Percentiles rank a stretch among this genome's conserved stretches.
phyloP scores from a whole-genome alignment of 1,284 basidiomycete species.

The Cryptococcus wingfieldii region DNA sequence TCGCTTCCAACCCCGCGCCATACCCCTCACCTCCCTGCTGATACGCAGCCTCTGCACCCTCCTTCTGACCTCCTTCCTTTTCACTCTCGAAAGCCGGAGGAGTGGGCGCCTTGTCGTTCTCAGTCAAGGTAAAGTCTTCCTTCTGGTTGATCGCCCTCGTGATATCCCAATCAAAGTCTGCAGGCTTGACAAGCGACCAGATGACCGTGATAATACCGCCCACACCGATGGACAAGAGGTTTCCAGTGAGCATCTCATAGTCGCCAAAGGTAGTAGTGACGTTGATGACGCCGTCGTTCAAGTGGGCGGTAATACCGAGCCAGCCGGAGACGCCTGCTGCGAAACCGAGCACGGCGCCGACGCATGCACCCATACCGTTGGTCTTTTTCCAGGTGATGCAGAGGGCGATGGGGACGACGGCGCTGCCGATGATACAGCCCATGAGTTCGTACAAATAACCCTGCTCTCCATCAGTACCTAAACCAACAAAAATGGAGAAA shows the following conservation, averaged over 20 bases:
- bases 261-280: conserved; percentile 63
- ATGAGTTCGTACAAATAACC: conserved; percentile 35
- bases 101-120: conserved; percentile 7
- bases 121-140: conserved; percentile 9
- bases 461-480: conserved; percentile 10
- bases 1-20: background rate
- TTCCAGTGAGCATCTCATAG: conserved; percentile 67
- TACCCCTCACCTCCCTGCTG: background rate
- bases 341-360: conserved; percentile 68
- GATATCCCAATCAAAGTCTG: conserved; percentile 69
- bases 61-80: conserved; percentile 13
- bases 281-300: conserved; percentile 68
- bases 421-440: conserved; percentile 65
- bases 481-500: conserved; percentile 63
- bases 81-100: conserved; percentile 11
- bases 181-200: conserved; percentile 66
- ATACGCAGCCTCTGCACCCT: background rate
- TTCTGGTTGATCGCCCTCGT: conserved; percentile 70
- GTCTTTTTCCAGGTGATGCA: conserved; percentile 75
- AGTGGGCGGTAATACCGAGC: conserved; percentile 71
- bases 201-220: conserved; percentile 70
- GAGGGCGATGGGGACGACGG: conserved; percentile 78
- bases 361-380: conserved; percentile 75
- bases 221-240: conserved; percentile 76
- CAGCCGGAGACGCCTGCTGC: conserved; percentile 66